These are phyloP conservation scores for Prunus salicina DNA, from an alignment of 306 rosid species.

Conservation along the genomic window DNA sequence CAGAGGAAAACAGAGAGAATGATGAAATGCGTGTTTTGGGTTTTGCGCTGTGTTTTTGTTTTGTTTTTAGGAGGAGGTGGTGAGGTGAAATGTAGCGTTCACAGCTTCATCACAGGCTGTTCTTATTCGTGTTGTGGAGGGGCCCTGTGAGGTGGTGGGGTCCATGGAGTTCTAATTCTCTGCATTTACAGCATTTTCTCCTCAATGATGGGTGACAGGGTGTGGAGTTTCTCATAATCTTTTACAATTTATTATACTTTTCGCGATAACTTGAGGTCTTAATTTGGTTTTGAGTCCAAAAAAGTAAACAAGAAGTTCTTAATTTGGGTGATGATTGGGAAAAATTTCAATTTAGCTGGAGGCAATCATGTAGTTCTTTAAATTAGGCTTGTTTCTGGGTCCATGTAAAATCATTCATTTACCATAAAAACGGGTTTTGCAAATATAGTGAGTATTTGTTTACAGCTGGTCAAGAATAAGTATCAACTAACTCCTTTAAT, in stretches of 20 bases:
- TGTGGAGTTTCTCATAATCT: not conserved
- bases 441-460: not conserved
- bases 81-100: slow-evolving; percentile 39
- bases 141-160: slow-evolving; percentile 27
- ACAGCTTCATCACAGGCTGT: slow-evolving; percentile 66
- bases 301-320: not conserved
- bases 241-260: not conserved
- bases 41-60: not conserved
- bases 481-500: not conserved
- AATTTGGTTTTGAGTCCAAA: not conserved
- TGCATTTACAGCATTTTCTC: slow-evolving; percentile 8
- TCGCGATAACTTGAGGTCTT: not conserved
- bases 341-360: not conserved
- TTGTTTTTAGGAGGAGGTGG: slow-evolving; percentile 3
- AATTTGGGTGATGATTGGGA: not conserved
- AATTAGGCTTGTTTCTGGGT: not conserved
- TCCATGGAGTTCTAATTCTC: slow-evolving; percentile 12
- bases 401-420: not conserved
- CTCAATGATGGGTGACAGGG: not conserved
- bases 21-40: not conserved
- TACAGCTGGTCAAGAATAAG: not conserved
- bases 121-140: slow-evolving; percentile 43
- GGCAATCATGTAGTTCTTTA: not conserved
- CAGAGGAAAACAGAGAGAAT: not conserved
- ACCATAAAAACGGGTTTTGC: not conserved